Evolutionary conservation across 805 yeast species (phyloP), one percentile per base, ranked within the genome.

Genomic region (Phaffomyces thermotolerans): DNA sequence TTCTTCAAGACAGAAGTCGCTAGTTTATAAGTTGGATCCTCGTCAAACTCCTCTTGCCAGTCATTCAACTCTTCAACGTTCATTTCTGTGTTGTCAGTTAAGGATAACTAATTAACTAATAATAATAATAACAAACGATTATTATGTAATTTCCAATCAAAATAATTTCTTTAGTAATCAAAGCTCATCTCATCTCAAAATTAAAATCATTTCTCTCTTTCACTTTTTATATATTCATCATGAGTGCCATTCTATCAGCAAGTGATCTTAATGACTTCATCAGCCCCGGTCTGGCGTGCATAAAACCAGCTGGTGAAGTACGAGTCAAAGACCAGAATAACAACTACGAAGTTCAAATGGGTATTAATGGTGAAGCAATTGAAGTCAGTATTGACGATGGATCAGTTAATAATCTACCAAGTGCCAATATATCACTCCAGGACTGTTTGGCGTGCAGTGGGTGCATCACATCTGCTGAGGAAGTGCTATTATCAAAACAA

Each of bases 361-460:
- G 76, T 45, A 57, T 62, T 20, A 68, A 71, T 36, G 87, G 85
- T 4, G 71, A 73, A 34, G 83, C 86, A 8, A 56, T 79, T 9
- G 90, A 86, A 52, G 89, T 88, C 3, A 76, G 82, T 6, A 72
- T 74, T 37, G 81, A 78, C 47, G 79, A 78, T 22, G 66, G 67
- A 6, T 57, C 70, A 4, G 69, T 72, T 1, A 45, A 40, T 10
- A 50, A 69, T 17, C 67, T 88, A 7, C 73, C 81, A 24, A 80
- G 88, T 41, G 98, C 97, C 0, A 91, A 85, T 50, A 91, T 93
- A 38, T 84, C 93, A 2, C 66, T 93, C 40, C 81, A 89, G 17
- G 99, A 93, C 67, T 93, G 99, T 64, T 68, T 93, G 42, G 99
- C 99, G 0, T 93, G 99, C 59, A 80, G 95, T 8, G 99, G 99